Conservation (phyloP, 129 eudicot genomes). For the sunflower (Helianthus annuus) region HanXRQr2.0-SUNRISE NC_035449.2:56446437-56446936, state of each 20-base stretch:
- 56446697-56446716: no score
- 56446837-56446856: background rate
- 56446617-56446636: background rate
- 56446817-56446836: background rate
- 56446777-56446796: no score
- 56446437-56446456: slow-evolving; percentile 56
- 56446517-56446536: slow-evolving; percentile 39
- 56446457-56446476: slow-evolving; percentile 56
- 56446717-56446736: no score
- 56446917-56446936: background rate
- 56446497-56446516: slow-evolving; percentile 57
- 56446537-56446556: slow-evolving; percentile 18
- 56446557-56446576: slow-evolving; percentile 7
- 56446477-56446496: slow-evolving; percentile 48
- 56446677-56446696: slow-evolving; percentile 3
- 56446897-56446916: background rate
- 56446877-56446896: background rate
- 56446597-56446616: background rate
- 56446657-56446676: background rate
- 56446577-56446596: background rate
- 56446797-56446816: no score
- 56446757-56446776: background rate
- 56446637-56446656: background rate
- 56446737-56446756: background rate
- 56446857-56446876: background rate